phyloP scores from a whole-genome alignment of 495 filamentous ascomycete genomes.

The Xylaria scruposa region DNA sequence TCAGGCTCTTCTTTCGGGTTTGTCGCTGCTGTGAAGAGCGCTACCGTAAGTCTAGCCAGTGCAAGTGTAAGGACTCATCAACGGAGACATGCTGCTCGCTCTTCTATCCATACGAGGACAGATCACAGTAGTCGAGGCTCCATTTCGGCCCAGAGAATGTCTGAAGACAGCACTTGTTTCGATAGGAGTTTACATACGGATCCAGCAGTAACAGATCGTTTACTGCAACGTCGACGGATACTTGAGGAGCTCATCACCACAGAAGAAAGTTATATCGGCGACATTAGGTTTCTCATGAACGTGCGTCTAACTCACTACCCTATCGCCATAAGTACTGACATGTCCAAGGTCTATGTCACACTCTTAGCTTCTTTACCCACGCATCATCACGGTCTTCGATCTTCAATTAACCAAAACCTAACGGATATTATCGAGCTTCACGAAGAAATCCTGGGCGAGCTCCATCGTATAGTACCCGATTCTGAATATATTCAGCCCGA shows the following conservation, averaged over 20 bases:
- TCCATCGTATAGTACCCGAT: slow-evolving; percentile 66
- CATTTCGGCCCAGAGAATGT: slow-evolving; percentile 62
- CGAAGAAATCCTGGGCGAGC: slow-evolving; percentile 70
- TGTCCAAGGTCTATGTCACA: slow-evolving; percentile 67
- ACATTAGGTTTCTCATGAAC: slow-evolving; percentile 83
- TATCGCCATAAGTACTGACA: slow-evolving; percentile 3
- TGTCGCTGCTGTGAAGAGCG: slow-evolving; percentile 77
- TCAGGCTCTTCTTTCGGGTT: slow-evolving; percentile 74
- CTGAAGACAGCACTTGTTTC: slow-evolving; percentile 69
- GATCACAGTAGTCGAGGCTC: slow-evolving; percentile 70
- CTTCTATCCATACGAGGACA: slow-evolving; percentile 61
- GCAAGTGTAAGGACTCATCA: slow-evolving; percentile 69
- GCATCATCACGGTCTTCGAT: slow-evolving; percentile 59
- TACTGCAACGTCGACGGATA: slow-evolving; percentile 75
- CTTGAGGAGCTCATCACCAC: slow-evolving; percentile 84
- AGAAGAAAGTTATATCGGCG: slow-evolving; percentile 87
- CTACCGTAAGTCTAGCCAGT: slow-evolving; percentile 73
- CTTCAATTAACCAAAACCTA: slow-evolving; percentile 70
- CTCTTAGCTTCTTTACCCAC: slow-evolving; percentile 67
- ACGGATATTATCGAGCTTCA: slow-evolving; percentile 74
- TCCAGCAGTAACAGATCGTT: slow-evolving; percentile 70
- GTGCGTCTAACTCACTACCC: slow-evolving; percentile 54
- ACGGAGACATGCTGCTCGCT: slow-evolving; percentile 57
- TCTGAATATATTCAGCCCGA: slow-evolving; percentile 64
- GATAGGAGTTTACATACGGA: slow-evolving; percentile 65